phyloP scores from a whole-genome alignment of 139 green algal species.

The Tetraselmis chui region DNA sequence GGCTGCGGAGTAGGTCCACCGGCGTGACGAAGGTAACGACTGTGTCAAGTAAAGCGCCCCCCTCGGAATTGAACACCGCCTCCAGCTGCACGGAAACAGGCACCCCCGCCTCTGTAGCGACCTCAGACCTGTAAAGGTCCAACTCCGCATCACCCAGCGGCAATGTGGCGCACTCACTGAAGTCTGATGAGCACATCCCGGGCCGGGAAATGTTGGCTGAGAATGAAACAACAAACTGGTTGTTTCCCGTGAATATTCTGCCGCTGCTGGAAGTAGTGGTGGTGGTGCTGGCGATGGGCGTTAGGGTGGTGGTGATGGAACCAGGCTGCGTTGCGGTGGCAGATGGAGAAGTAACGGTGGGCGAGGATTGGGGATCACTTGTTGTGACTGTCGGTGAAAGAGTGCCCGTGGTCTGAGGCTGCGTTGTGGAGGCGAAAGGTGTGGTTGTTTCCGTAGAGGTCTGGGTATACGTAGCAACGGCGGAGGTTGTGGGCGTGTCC shows the following conservation, averaged over 20 bases:
- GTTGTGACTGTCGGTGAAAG: not conserved
- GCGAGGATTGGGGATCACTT: not conserved
- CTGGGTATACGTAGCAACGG: not conserved
- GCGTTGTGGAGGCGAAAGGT: not conserved
- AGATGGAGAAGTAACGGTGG: not conserved
- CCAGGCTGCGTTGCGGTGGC: not conserved
- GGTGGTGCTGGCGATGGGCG: not conserved
- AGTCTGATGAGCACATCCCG: no score
- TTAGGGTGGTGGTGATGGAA: constrained; percentile 4
- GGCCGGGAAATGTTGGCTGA: no score
- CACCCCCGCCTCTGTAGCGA: not conserved
- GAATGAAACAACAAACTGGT: no score
- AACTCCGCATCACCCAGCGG: no score
- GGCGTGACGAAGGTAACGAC: not conserved
- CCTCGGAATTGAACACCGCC: not conserved
- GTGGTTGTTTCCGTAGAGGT: constrained; percentile 2
- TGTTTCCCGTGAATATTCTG: not conserved
- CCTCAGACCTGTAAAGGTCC: not conserved
- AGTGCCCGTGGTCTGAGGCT: not conserved
- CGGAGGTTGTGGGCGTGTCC: not conserved
- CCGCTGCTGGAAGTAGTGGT: constrained; percentile 2
- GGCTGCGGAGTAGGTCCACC: not conserved
- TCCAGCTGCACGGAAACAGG: not conserved
- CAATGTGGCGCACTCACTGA: no score
- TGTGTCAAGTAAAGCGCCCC: not conserved